These are phyloP conservation scores for Suillus americanus DNA, from an alignment of 768 basidiomycete species.

Conservation along the genomic window DNA sequence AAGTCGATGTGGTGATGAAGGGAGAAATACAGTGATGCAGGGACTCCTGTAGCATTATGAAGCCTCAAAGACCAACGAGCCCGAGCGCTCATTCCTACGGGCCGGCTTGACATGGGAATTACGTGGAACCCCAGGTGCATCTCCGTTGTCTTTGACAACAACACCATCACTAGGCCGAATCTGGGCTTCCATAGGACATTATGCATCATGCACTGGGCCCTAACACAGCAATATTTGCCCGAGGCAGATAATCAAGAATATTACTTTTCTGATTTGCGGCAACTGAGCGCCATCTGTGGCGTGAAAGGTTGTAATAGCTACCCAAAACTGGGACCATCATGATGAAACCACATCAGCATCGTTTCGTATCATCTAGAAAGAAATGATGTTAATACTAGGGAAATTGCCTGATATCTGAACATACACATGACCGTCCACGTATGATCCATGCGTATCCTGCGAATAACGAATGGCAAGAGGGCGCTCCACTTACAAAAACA, in stretches of 20 bases:
- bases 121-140: neutral
- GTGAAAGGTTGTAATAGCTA: neutral
- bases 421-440: neutral
- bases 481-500: neutral
- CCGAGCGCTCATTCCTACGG: neutral
- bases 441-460: neutral
- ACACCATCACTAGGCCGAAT: neutral
- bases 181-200: neutral
- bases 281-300: neutral
- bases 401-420: neutral
- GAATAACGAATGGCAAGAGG: neutral
- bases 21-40: neutral
- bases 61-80: neutral
- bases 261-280: neutral
- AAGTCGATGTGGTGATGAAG: neutral
- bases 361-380: neutral
- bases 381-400: neutral
- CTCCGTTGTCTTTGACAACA: neutral
- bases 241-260: neutral
- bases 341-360: neutral
- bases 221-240: neutral
- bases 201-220: neutral
- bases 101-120: neutral
- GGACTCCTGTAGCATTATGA: neutral
- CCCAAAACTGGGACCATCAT: neutral